Evolutionary conservation across 352 stramenopile species (phyloP).

Genomic region (Globisporangium okanoganense): DNA sequence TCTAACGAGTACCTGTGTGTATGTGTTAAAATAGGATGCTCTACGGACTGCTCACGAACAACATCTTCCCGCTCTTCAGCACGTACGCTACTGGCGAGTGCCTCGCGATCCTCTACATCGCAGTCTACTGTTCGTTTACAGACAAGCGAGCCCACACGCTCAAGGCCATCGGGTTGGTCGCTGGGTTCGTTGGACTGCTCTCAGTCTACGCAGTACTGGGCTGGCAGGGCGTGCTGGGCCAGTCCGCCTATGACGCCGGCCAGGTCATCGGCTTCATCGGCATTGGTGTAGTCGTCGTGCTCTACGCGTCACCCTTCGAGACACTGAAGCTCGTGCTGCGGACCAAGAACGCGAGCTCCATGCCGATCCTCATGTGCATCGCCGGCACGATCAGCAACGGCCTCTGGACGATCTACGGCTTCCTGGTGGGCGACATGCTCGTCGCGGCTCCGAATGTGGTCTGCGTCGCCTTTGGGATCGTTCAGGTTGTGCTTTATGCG

Average conservation of each 20-base stretch:
- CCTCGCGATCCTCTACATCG: conserved; percentile 10
- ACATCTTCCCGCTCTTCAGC: conserved; percentile 9
- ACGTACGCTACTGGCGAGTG: not conserved
- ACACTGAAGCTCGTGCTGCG: conserved; percentile 44
- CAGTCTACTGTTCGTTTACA: conserved; percentile 1
- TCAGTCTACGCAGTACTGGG: conserved; percentile 2
- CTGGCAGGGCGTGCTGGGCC: not conserved
- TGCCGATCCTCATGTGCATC: conserved; percentile 46
- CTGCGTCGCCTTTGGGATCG: conserved; percentile 28
- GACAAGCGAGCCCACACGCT: not conserved
- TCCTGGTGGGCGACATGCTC: conserved; percentile 39
- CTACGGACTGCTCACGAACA: conserved; percentile 2
- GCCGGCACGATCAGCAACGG: conserved; percentile 50
- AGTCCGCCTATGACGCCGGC: conserved; percentile 12
- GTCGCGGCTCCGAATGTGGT: conserved; percentile 45
- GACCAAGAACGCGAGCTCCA: conserved; percentile 46
- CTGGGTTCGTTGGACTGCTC: not conserved
- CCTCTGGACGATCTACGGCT: conserved; percentile 49
- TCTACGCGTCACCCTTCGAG: conserved; percentile 58
- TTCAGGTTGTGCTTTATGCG: conserved; percentile 57
- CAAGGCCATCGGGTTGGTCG: not conserved
- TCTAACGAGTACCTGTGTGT: not conserved
- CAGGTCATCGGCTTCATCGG: conserved; percentile 33
- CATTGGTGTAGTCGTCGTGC: conserved; percentile 36
- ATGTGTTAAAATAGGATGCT: conserved; percentile 8